Evolutionary conservation across 2,329 filamentous ascomycete species (phyloP).

Genomic region (Curvularia eragrostidis): DNA sequence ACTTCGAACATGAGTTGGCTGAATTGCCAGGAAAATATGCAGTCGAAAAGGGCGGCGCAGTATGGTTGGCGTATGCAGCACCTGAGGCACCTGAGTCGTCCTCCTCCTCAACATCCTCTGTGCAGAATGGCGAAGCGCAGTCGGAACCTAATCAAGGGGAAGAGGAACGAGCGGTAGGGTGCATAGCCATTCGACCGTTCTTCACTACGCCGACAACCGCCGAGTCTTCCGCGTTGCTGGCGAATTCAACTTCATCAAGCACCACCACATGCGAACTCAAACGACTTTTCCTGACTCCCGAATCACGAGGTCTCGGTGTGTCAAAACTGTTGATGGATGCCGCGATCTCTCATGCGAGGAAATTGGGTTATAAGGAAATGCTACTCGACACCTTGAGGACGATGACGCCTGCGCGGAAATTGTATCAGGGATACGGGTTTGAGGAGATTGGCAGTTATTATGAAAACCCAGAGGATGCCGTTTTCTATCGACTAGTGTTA

Average conservation of each 20-base stretch:
- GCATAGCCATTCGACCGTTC: slow-evolving; percentile 58
- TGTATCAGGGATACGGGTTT: slow-evolving; percentile 63
- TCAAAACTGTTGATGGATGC: slow-evolving; percentile 57
- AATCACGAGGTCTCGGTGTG: slow-evolving; percentile 58
- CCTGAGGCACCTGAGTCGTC: background rate
- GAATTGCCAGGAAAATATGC: slow-evolving; percentile 63
- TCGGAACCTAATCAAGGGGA: background rate
- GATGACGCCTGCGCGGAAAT: slow-evolving; percentile 58
- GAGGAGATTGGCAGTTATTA: slow-evolving; percentile 61
- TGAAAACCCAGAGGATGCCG: slow-evolving; percentile 60
- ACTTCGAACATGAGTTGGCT: slow-evolving; percentile 61
- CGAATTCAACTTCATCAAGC: slow-evolving; percentile 9
- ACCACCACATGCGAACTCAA: slow-evolving; percentile 61
- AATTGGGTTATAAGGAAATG: slow-evolving; percentile 60
- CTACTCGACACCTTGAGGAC: slow-evolving; percentile 62
- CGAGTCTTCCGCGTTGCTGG: slow-evolving; percentile 11
- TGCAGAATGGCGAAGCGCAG: background rate
- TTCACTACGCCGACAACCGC: slow-evolving; percentile 12
- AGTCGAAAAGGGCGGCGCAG: slow-evolving; percentile 52
- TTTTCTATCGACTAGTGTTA: slow-evolving; percentile 57
- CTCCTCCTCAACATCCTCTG: background rate
- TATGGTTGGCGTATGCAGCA: slow-evolving; percentile 56
- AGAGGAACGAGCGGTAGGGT: slow-evolving; percentile 53
- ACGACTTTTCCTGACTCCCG: slow-evolving; percentile 60
- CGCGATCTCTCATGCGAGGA: slow-evolving; percentile 55